A percentile compares a stretch with the other conserved stretches of the same genome.
Evolutionary conservation across 2,329 filamentous ascomycete genomes (phyloP).

Genomic region (Aspergillus udagawae): DNA sequence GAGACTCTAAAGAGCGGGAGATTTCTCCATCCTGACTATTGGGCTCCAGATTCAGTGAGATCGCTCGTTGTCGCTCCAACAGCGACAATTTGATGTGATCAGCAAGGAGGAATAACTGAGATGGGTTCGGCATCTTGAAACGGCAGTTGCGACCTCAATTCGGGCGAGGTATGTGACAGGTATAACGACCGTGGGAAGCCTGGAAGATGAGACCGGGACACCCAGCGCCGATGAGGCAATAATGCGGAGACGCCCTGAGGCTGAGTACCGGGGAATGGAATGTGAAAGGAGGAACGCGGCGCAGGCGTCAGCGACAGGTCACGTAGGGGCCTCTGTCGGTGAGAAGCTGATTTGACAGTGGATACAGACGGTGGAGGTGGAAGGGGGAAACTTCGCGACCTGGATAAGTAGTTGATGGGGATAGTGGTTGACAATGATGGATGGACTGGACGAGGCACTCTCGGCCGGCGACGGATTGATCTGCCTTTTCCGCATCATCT

Average conservation of each 20-base stretch:
- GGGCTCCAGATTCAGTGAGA: slow-evolving; percentile 71
- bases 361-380: background rate
- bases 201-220: background rate
- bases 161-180: background rate
- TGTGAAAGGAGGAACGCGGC: background rate
- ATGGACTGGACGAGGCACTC: background rate
- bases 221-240: background rate
- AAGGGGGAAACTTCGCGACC: background rate
- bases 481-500: slow-evolving; percentile 10
- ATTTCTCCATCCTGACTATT: slow-evolving; percentile 86
- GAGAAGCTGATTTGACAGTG: background rate
- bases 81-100: slow-evolving; percentile 97
- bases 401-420: background rate
- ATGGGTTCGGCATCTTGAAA: slow-evolving; percentile 50
- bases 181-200: background rate
- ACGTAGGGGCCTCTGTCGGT: background rate
- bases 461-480: slow-evolving; percentile 5
- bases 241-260: background rate
- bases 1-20: slow-evolving; percentile 78
- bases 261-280: background rate
- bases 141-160: slow-evolving; percentile 5
- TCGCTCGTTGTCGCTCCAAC: slow-evolving; percentile 82
- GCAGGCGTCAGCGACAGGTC: background rate
- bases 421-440: slow-evolving; percentile 1
- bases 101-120: slow-evolving; percentile 84